These are phyloP conservation scores for Akanthomyces dipterigenus DNA, from an alignment of 2,329 filamentous ascomycete genomes.

Conservation along the genomic window DNA sequence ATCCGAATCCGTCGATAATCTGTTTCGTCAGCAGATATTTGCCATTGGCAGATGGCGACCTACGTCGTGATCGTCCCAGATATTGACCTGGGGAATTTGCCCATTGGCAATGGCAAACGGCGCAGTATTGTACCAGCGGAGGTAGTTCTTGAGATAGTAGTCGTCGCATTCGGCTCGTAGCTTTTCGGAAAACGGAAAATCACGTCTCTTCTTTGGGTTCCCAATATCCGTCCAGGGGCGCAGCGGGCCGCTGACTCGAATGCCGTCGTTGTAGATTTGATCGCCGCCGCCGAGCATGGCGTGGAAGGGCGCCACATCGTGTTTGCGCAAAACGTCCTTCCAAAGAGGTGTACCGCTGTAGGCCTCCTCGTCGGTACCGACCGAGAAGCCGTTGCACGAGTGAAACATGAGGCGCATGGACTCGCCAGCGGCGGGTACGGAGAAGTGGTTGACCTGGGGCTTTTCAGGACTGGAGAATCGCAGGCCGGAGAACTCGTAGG, in stretches of 20 bases:
- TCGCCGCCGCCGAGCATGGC: slow-evolving; percentile 94
- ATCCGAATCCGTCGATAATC: slow-evolving; percentile 88
- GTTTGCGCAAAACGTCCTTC: slow-evolving; percentile 84
- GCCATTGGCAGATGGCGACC: slow-evolving; percentile 27
- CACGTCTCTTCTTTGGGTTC: slow-evolving; percentile 75
- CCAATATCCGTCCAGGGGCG: slow-evolving; percentile 75
- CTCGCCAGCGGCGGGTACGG: slow-evolving; percentile 73
- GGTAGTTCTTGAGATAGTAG: slow-evolving; percentile 87
- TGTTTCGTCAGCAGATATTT: slow-evolving; percentile 32
- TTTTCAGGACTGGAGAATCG: slow-evolving; percentile 52
- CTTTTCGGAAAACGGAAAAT: slow-evolving; percentile 68
- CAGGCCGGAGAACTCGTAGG: slow-evolving; percentile 66
- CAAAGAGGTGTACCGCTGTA: slow-evolving; percentile 91
- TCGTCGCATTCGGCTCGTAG: slow-evolving; percentile 79
- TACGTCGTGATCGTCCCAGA: slow-evolving; percentile 93
- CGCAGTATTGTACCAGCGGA: slow-evolving; percentile 75
- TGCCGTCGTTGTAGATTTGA: slow-evolving; percentile 93
- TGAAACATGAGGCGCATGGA: slow-evolving; percentile 99
- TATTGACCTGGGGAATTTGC: slow-evolving; percentile 92
- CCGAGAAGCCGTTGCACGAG: slow-evolving; percentile 93
- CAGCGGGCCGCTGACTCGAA: slow-evolving; percentile 77
- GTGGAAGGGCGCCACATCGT: slow-evolving; percentile 78
- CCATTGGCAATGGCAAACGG: slow-evolving; percentile 81
- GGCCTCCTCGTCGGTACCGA: slow-evolving; percentile 75
- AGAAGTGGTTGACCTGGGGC: slow-evolving; percentile 63